A percentile compares a stretch with the other conserved stretches of the same genome.
These are phyloP conservation scores for Mycoemilia scoparia DNA, from an alignment of 192 early-diverging fungal genomes.

Conservation along the genomic window DNA sequence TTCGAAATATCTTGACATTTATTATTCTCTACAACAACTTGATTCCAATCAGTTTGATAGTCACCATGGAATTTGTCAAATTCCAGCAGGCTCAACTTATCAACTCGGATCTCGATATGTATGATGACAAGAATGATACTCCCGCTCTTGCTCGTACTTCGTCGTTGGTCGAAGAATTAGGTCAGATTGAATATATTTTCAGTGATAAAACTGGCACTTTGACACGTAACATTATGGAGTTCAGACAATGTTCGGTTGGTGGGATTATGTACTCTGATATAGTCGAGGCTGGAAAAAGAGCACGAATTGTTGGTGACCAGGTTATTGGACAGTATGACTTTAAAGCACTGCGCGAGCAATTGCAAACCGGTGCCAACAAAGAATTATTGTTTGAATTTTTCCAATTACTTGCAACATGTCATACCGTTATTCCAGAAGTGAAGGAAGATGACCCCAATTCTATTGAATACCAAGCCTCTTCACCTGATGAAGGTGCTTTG, in stretches of 20 bases:
- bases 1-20: constrained; percentile 85
- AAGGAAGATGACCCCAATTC: constrained; percentile 39
- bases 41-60: constrained; percentile 95
- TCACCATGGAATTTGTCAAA: constrained; percentile 98
- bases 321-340: constrained; percentile 47
- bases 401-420: constrained; percentile 77
- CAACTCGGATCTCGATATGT: constrained; percentile 89
- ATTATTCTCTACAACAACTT: constrained; percentile 98
- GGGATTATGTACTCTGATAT: constrained; percentile 79
- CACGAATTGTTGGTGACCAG: constrained; percentile 49
- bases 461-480: constrained; percentile 88
- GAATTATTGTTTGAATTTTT: constrained; percentile 77
- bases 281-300: constrained; percentile 78
- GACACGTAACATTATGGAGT: constrained; percentile 82
- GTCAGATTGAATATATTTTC: constrained; percentile 94
- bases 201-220: constrained; percentile 88
- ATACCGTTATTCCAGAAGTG: constrained; percentile 92
- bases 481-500: constrained; percentile 92
- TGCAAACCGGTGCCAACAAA: constrained; percentile 31
- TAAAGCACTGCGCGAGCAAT: constrained; percentile 38
- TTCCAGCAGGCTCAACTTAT: constrained; percentile 76
- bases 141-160: constrained; percentile 83
- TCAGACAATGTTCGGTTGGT: constrained; percentile 74
- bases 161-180: constrained; percentile 89
- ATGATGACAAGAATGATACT: constrained; percentile 82